Evolutionary conservation across 345 rosid species (phyloP), one percentile per base, ranked within the genome.

Genomic region (Eucalyptus erythrocorys): DNA sequence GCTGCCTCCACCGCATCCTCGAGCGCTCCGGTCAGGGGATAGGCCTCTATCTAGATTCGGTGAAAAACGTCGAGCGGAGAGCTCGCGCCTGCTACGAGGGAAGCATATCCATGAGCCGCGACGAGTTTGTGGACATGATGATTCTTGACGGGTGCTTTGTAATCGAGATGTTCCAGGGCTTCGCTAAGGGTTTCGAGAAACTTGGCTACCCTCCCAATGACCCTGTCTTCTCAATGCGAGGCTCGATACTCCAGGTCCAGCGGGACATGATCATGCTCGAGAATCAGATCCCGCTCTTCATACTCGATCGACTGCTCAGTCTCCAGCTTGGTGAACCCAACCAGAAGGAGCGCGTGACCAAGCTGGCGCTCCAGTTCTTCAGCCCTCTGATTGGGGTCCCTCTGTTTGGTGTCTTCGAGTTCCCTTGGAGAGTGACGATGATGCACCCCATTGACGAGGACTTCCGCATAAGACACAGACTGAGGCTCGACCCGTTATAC

Each of bases 191-290:
- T 66, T 95, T 96, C 87, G 81, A 84, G 2, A 86, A 90, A 55
- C 95, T 95, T 17, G 98, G 96, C 43, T 97, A 97, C 87, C 89
- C 95, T 16, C 89, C 91, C 85, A 95, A 94, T n/a, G 98, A 95
- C 91, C 98, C 98, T 4, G 89, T 95, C 64, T 96, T 96, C 21
- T 94, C 97, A 1, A 94, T 94, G 95, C 92, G 95, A 34, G 97
- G 94, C 12, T 93, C 96, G 8, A 97, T 96, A 97, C 98, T 95
- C 92, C 92, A 95, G 10, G 95, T 95, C 86, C 97, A 95, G 87
- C 88, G 95, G 61, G 99, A 97, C 88, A 96, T 96, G 98, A 93
- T 95, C 88, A 94, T 97, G 98, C 87, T 97, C 9, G 98, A 96
- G 92, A 97, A 96, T 47, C 98, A 95, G 88, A 91, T 95, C 88